Evolutionary conservation across 2,329 filamentous ascomycete species (phyloP).

Genomic region (Verticillium albo-atrum): DNA sequence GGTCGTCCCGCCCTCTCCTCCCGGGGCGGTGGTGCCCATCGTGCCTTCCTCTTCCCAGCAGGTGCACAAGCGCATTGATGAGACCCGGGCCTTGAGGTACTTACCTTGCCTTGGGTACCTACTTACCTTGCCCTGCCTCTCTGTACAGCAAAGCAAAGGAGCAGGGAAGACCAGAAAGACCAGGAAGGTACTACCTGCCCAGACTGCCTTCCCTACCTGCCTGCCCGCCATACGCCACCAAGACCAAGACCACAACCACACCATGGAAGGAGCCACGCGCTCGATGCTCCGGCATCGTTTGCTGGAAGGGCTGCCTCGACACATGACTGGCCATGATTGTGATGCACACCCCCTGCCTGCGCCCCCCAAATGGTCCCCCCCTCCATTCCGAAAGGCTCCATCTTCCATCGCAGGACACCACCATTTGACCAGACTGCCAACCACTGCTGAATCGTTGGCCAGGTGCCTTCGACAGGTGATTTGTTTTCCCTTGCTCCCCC

Average conservation of each 20-base stretch:
- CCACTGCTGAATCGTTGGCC: not conserved
- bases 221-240: not conserved
- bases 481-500: not conserved
- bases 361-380: not conserved
- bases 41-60: not conserved
- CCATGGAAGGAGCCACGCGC: not conserved
- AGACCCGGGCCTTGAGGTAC: not conserved
- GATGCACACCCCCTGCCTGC: not conserved
- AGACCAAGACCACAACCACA: too few relatives aligned
- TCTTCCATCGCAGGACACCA: not conserved
- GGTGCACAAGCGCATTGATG: not conserved
- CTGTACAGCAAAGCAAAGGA: too few relatives aligned
- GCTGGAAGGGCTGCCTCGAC: not conserved
- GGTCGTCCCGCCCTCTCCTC: not conserved
- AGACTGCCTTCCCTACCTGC: not conserved
- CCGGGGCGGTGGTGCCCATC: constrained; percentile 3
- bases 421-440: not conserved
- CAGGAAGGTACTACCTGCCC: too few relatives aligned
- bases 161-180: too few relatives aligned
- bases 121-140: not conserved
- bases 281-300: not conserved
- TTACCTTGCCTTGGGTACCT: not conserved
- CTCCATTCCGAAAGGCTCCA: not conserved
- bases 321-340: not conserved
- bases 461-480: not conserved